These are phyloP conservation scores for Ceratocystis lukuohia DNA, from an alignment of 2,329 filamentous ascomycete genomes.

Conservation along the genomic window DNA sequence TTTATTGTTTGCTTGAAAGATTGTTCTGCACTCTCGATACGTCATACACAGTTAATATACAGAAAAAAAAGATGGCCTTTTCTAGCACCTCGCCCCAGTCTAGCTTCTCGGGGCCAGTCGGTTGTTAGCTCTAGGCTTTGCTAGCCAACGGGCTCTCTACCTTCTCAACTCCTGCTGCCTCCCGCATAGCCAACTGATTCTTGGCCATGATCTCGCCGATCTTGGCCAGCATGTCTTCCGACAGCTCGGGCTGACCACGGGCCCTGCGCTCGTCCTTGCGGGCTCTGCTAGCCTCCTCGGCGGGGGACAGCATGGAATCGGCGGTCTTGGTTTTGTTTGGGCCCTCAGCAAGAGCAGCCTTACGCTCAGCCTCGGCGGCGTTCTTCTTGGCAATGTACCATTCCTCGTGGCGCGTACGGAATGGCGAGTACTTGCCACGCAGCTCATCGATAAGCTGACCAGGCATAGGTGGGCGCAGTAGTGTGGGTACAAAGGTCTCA, in stretches of 20 bases:
- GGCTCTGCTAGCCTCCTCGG: slow-evolving; percentile 46
- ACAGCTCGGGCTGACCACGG: slow-evolving; percentile 42
- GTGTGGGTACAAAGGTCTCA: slow-evolving; percentile 61
- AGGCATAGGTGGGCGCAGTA: slow-evolving; percentile 69
- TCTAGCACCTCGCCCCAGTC: background rate
- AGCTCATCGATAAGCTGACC: slow-evolving; percentile 69
- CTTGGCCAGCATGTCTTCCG: slow-evolving; percentile 46
- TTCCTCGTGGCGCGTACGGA: slow-evolving; percentile 65
- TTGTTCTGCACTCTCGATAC: background rate
- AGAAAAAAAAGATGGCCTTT: background rate
- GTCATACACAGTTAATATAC: slow-evolving; percentile 18
- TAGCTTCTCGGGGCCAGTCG: too few species aligned
- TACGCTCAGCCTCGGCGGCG: slow-evolving; percentile 39
- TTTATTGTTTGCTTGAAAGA: background rate
- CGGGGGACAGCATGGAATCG: slow-evolving; percentile 40
- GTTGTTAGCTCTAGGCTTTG: background rate
- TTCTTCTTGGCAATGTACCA: slow-evolving; percentile 56
- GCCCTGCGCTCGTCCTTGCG: slow-evolving; percentile 38
- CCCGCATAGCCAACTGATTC: slow-evolving; percentile 31
- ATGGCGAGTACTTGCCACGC: slow-evolving; percentile 66
- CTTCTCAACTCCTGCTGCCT: slow-evolving; percentile 15
- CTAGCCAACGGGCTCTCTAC: slow-evolving; percentile 13
- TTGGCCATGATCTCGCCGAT: slow-evolving; percentile 48
- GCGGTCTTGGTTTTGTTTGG: slow-evolving; percentile 23
- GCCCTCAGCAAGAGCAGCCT: slow-evolving; percentile 24